phyloP scores from a whole-genome alignment of 192 early-diverging fungal species.

The Podila verticillata region DNA sequence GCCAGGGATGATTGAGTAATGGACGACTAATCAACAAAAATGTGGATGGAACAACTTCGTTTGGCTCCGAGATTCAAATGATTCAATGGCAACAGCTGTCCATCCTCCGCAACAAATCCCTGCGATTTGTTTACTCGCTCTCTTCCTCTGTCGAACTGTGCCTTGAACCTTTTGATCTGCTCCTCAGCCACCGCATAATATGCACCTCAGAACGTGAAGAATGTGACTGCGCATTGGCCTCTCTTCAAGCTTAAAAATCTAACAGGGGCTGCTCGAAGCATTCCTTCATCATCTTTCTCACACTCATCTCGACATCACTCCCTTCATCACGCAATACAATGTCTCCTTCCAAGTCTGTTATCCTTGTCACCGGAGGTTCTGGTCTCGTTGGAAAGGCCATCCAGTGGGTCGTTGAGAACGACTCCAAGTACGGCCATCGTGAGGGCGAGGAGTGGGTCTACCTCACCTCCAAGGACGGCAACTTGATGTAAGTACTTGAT shows the following conservation, averaged over 20 bases:
- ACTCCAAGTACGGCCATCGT: slow-evolving; percentile 61
- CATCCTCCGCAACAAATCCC: background rate
- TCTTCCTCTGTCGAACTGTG: background rate
- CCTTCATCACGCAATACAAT: slow-evolving; percentile 11
- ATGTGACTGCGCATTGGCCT: background rate
- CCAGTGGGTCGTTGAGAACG: slow-evolving; percentile 72
- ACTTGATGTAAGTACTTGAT: slow-evolving; percentile 68
- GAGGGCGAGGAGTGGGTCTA: slow-evolving; percentile 81
- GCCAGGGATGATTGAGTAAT: background rate
- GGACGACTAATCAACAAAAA: background rate
- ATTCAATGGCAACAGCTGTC: background rate
- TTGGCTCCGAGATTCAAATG: background rate
- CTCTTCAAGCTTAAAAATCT: background rate
- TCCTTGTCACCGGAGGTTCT: slow-evolving; percentile 82
- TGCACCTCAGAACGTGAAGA: background rate
- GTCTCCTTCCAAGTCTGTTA: slow-evolving; percentile 58
- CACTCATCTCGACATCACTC: background rate
- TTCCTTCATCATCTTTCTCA: slow-evolving; percentile 11
- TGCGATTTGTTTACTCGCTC: background rate
- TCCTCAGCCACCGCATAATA: no score
- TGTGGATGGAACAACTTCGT: background rate
- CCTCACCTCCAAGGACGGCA: slow-evolving; percentile 78
- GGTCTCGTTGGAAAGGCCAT: slow-evolving; percentile 84
- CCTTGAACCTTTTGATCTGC: no score
- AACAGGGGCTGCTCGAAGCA: background rate